Conservation (phyloP, 257 asterid species). For the Ligustrum vulgare region DNA sequence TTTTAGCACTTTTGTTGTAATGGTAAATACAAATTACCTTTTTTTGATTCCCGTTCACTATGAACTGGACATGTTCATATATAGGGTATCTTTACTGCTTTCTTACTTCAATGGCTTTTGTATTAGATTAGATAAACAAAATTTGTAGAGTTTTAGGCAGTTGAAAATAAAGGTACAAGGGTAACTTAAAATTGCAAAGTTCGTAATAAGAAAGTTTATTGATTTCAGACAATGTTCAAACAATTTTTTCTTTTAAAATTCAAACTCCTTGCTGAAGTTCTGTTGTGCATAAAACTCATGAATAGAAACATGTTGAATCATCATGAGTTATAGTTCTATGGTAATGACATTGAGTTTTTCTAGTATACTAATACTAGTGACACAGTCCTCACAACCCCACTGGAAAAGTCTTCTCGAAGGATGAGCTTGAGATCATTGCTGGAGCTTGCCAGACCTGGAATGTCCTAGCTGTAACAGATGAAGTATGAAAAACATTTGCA, state of each 20-base stretch:
- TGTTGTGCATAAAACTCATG: neutral
- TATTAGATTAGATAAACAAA: neutral
- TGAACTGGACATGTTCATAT: neutral
- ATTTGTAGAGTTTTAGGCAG: neutral
- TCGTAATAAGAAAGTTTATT: neutral
- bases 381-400: slow-evolving; percentile 97
- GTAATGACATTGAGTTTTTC: slow-evolving; percentile 16
- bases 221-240: neutral
- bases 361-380: slow-evolving; percentile 36
- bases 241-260: neutral
- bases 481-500: slow-evolving; percentile 50
- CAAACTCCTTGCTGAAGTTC: neutral
- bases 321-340: neutral
- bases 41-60: neutral
- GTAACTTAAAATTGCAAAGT: neutral
- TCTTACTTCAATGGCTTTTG: neutral
- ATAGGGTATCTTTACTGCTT: neutral
- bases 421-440: slow-evolving; percentile 85
- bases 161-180: neutral
- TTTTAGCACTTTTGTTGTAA: neutral
- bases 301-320: neutral
- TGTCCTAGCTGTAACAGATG: slow-evolving; percentile 85
- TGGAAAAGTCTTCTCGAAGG: slow-evolving; percentile 75
- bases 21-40: neutral
- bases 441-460: slow-evolving; percentile 71